Evolutionary conservation across 371 early-diverging fungal genomes (phyloP), one percentile per base, ranked within the genome.

Genomic region (Rhizomucor pusillus): DNA sequence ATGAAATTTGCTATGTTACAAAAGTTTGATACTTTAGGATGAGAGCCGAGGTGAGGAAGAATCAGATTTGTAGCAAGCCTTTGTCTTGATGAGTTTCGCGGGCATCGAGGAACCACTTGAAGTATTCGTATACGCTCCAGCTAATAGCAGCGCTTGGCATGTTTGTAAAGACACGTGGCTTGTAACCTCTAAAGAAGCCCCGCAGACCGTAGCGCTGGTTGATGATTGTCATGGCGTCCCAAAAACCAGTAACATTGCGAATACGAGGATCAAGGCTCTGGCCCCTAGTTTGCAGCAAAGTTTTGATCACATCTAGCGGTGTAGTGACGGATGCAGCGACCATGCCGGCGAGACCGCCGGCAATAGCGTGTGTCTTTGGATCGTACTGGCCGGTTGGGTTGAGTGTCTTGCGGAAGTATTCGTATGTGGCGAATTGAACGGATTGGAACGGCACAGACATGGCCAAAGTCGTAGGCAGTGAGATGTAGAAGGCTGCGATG

Each of bases 401-500:
- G 25, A 97, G 59, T 0, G 66, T 62, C 39, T 86, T 80, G 29
- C 90, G 78, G 61, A 89, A 82, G 58, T 81, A 79, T 71, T 97
- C 97, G 73, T 97, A 97, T 19, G 90, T 83, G 9, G 89, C 82
- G 64, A 95, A 97, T 59, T 95, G 96, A 47, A 95, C 79, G 6
- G 90, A 80, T 61, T 95, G 94, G 78, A 93, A 95, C 2, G 97
- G 97, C 43, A 95, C 86, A 6, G 89, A 87, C 92, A 97, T 93
- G 52, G 87, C 71, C 43, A 97, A 69, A 0, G 95, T 95, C 3
- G 93, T 93, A 0, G 97, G 97, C 58, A 93, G 91, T 1, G 95
- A 95, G 20, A 94, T 79, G 61, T 93, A 97, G 62, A 97, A 94
- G 3, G 96, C 92, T 3, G 73, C 61, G 14, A 90, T 36, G 3